A percentile compares a stretch with the other conserved stretches of the same genome.
Evolutionary conservation across 768 basidiomycete species (phyloP).

Genomic region (Leccinum imitatum): DNA sequence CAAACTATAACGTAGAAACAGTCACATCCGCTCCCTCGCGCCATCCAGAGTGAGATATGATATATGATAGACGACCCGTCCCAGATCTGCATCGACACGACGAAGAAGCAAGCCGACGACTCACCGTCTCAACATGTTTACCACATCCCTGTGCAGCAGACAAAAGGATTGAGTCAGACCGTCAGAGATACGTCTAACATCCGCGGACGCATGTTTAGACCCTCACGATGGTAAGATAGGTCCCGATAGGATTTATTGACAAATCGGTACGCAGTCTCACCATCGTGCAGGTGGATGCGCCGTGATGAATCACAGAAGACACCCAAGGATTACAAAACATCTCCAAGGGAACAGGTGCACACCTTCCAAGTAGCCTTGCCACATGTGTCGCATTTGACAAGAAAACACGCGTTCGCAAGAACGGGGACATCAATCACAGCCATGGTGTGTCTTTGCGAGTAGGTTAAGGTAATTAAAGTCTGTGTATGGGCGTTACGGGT

Average conservation of each 20-base stretch:
- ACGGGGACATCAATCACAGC: slow-evolving; percentile 20
- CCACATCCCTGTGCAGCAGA: slow-evolving; percentile 61
- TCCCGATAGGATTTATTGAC: slow-evolving; percentile 2
- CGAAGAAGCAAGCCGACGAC: slow-evolving; percentile 27
- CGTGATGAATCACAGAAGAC: slow-evolving; percentile 21
- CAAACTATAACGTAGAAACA: slow-evolving; percentile 33
- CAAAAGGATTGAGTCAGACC: neutral
- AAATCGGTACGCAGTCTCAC: slow-evolving; percentile 14
- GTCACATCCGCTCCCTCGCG: slow-evolving; percentile 9
- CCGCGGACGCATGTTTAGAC: slow-evolving; percentile 16
- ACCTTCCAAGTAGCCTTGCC: slow-evolving; percentile 74
- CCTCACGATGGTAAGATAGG: slow-evolving; percentile 10
- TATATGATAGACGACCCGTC: slow-evolving; percentile 11
- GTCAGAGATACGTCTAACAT: slow-evolving; percentile 16
- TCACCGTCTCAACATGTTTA: slow-evolving; percentile 60
- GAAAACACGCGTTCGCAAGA: slow-evolving; percentile 54
- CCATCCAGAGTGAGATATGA: slow-evolving; percentile 7
- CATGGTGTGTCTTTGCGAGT: slow-evolving; percentile 29
- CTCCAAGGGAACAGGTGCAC: slow-evolving; percentile 34
- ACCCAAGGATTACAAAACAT: slow-evolving; percentile 17
- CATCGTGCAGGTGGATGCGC: slow-evolving; percentile 17
- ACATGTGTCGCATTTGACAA: slow-evolving; percentile 59
- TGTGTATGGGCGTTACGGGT: slow-evolving; percentile 12
- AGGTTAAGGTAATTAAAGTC: slow-evolving; percentile 37
- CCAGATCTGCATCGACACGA: slow-evolving; percentile 18